A percentile compares a stretch with the other conserved stretches of the same genome.
Evolutionary conservation across 2,329 filamentous ascomycete species (phyloP).

Genomic region (Talaromyces islandicus): DNA sequence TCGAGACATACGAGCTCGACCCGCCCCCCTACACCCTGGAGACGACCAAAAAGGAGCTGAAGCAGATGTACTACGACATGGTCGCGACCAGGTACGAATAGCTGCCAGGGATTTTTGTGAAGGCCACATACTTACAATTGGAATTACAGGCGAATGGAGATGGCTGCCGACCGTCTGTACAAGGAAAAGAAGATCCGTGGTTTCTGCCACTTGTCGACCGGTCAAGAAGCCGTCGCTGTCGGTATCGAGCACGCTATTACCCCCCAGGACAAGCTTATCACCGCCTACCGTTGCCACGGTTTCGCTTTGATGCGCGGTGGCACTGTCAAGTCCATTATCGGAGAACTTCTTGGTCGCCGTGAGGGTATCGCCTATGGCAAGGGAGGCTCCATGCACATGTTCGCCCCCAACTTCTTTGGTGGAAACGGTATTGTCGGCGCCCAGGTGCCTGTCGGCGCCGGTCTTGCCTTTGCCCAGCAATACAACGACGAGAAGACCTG

Average conservation of each 20-base stretch:
- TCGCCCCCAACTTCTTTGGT: constrained; percentile 93
- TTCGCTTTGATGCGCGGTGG: constrained; percentile 96
- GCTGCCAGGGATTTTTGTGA: not conserved
- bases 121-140: not conserved
- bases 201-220: constrained; percentile 98
- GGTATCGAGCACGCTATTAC: constrained; percentile 96
- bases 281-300: constrained; percentile 97
- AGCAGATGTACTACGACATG: constrained; percentile 99
- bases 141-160: constrained; percentile 86
- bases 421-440: constrained; percentile 99
- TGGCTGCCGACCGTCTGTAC: constrained; percentile 97
- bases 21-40: constrained; percentile 87
- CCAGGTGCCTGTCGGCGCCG: constrained; percentile 94
- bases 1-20: constrained; percentile 99
- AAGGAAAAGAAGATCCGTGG: constrained; percentile 99
- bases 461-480: constrained; percentile 94
- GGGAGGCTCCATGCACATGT: constrained; percentile 99
- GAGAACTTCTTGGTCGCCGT: constrained; percentile 88
- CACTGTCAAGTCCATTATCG: constrained; percentile 85
- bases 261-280: constrained; percentile 90
- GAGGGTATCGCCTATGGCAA: constrained; percentile 98
- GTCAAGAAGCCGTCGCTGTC: constrained; percentile 93
- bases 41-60: constrained; percentile 95
- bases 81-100: constrained; percentile 74
- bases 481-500: constrained; percentile 84